phyloP scores from a whole-genome alignment of 2,329 filamentous ascomycete species.

The Arthroderma sp. region DNA sequence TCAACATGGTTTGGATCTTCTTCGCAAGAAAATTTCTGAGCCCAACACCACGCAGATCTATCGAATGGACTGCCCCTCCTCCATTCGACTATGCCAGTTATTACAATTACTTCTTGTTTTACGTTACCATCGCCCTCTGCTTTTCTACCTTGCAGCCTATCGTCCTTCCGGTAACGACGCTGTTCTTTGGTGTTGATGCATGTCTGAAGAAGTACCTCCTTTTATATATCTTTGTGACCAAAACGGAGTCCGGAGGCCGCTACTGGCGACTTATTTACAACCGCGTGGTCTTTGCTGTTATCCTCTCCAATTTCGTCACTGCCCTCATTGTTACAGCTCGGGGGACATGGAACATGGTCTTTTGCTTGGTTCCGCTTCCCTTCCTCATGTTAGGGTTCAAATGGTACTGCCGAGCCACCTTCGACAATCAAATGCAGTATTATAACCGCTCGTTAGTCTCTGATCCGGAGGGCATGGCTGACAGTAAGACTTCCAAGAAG shows the following conservation, averaged over 20 bases:
- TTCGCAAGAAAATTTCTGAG: conserved; percentile 72
- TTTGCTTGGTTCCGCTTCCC: conserved; percentile 59
- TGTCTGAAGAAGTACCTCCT: conserved; percentile 92
- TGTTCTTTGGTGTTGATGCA: conserved; percentile 81
- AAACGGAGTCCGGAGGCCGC: conserved; percentile 85
- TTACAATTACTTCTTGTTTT: conserved; percentile 97
- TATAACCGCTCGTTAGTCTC: conserved; percentile 56
- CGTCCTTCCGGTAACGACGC: conserved; percentile 68
- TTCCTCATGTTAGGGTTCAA: conserved; percentile 76
- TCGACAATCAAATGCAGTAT: conserved; percentile 70
- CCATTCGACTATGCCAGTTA: conserved; percentile 91
- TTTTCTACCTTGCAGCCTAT: conserved; percentile 80
- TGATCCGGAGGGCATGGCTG: conserved; percentile 36
- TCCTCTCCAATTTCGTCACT: conserved; percentile 67
- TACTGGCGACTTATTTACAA: conserved; percentile 92
- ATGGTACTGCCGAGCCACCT: conserved; percentile 61
- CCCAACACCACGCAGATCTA: conserved; percentile 80
- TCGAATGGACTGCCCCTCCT: conserved; percentile 83
- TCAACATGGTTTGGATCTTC: conserved; percentile 72
- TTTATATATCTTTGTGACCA: conserved; percentile 90
- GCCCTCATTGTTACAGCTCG: conserved; percentile 63
- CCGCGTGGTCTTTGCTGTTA: conserved; percentile 69
- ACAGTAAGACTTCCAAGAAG: conserved; percentile 29
- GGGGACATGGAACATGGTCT: conserved; percentile 56
- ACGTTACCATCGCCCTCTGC: conserved; percentile 75